phyloP scores from a whole-genome alignment of 306 rosid species.

The Lotus japonicus region DNA sequence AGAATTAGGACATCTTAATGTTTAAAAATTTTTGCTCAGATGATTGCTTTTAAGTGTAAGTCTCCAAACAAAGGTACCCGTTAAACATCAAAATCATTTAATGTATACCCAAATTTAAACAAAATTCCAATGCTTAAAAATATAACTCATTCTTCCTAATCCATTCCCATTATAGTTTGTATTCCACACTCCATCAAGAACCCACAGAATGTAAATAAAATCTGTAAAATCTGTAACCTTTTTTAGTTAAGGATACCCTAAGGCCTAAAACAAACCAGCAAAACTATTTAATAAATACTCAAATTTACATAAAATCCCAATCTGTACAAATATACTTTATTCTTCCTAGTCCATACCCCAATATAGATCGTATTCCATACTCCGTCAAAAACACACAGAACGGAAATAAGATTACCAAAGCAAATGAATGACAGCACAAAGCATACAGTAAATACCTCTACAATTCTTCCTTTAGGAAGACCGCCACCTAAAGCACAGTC shows the following conservation, averaged over 20 bases:
- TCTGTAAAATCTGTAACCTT: neutral
- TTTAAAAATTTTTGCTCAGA: neutral
- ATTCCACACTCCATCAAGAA: neutral
- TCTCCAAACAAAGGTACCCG: neutral
- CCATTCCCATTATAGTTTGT: no score
- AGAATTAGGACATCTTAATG: neutral
- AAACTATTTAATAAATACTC: neutral
- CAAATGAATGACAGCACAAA: neutral
- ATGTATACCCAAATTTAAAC: neutral
- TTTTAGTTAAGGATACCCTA: neutral
- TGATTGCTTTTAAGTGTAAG: neutral
- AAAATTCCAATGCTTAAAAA: neutral
- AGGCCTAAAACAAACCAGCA: no score
- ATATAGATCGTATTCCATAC: neutral
- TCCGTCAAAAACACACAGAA: neutral
- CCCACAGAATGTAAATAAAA: neutral
- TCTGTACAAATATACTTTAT: no score
- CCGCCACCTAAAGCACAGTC: conserved; percentile 99
- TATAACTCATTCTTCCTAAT: neutral
- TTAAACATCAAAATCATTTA: neutral
- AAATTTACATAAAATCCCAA: neutral
- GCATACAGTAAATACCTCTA: conserved; percentile 56
- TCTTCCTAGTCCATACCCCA: neutral
- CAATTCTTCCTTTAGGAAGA: conserved; percentile 95
- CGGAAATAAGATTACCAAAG: neutral